Percentiles rank a stretch among this genome's conserved stretches.
Evolutionary conservation across 306 rosid genomes (phyloP).

Genomic region (Sicyos baderoa): DNA sequence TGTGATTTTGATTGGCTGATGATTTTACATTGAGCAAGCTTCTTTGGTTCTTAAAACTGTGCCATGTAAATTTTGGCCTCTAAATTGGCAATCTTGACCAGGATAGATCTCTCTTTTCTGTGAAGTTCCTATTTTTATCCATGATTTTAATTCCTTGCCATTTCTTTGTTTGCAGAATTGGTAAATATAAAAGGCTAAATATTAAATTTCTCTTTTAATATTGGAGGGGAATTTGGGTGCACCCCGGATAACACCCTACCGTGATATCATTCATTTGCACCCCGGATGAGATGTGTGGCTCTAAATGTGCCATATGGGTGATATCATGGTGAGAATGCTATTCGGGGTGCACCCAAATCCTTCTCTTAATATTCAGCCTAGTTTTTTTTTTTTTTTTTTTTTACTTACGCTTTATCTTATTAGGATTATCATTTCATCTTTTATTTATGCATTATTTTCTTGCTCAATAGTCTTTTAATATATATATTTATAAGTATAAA

Average conservation of each 20-base stretch:
- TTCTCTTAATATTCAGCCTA: not conserved
- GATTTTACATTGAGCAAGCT: not conserved
- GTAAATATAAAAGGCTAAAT: not conserved
- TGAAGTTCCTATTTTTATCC: not conserved
- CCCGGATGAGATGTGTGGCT: no score
- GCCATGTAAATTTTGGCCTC: not conserved
- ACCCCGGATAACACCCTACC: no score
- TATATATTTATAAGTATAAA: no score
- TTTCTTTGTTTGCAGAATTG: not conserved
- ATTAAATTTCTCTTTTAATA: not conserved
- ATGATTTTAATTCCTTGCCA: not conserved
- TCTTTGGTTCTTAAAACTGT: not conserved
- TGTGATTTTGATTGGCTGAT: not conserved
- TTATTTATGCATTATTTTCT: no score
- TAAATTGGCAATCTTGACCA: constrained; percentile 8
- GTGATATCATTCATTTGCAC: no score
- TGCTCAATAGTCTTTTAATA: no score
- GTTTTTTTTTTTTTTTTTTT: no score
- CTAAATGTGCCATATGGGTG: no score
- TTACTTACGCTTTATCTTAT: not conserved
- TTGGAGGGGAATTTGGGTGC: no score
- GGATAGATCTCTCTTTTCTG: not conserved
- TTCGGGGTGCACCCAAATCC: no score
- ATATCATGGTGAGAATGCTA: no score
- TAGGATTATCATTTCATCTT: not conserved